phyloP scores from a whole-genome alignment of 257 asterid genomes.

The Solanum ossicruentum region DNA sequence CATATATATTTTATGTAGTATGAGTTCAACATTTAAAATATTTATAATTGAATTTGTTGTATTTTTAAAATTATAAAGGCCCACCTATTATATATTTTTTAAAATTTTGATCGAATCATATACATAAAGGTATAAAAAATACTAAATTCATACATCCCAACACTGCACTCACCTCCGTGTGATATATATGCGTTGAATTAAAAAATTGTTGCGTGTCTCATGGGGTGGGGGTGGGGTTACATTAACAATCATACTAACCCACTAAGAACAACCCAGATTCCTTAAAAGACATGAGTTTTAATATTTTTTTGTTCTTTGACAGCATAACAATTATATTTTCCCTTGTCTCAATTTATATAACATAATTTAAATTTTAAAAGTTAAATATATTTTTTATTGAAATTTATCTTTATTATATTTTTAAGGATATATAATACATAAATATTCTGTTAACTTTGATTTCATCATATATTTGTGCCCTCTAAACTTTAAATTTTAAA shows the following conservation, averaged over 20 bases:
- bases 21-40: neutral
- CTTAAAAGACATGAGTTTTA: constrained; percentile 32
- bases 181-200: neutral
- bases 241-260: constrained; percentile 20
- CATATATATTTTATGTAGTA: neutral
- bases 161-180: neutral
- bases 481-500: fast-evolving
- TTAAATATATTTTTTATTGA: neutral
- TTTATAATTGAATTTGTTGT: neutral
- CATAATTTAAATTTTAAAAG: neutral
- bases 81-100: neutral
- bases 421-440: neutral
- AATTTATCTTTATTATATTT: neutral
- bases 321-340: neutral
- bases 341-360: neutral
- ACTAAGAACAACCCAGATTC: constrained; percentile 10
- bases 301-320: constrained; percentile 18
- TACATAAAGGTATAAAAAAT: neutral
- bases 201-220: neutral
- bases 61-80: neutral
- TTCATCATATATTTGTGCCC: neutral
- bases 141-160: neutral
- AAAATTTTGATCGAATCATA: neutral
- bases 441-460: neutral
- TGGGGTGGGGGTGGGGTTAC: no score